Evolutionary conservation across 768 basidiomycete genomes (phyloP).

Genomic region (Lactarius pseudohatsudake): DNA sequence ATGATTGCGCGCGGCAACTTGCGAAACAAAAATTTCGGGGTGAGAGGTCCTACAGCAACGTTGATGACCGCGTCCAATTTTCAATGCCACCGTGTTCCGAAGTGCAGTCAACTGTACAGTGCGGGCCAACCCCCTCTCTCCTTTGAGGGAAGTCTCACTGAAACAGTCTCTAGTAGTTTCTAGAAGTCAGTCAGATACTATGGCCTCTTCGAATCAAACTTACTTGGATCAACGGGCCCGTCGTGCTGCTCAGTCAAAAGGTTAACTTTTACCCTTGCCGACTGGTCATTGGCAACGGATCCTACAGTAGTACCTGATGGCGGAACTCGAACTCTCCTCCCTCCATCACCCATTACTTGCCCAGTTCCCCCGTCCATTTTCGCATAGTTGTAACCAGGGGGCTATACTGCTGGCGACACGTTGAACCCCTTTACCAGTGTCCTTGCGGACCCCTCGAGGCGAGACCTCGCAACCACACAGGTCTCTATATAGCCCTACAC

Average conservation of each 20-base stretch:
- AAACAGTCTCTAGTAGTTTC: no score
- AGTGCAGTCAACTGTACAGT: not conserved
- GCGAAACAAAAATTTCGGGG: not conserved
- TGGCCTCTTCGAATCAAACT: not conserved
- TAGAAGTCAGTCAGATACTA: not conserved
- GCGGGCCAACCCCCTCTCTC: not conserved
- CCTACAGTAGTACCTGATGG: no score
- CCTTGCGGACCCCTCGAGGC: no score
- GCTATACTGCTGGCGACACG: not conserved
- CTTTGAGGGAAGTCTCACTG: not conserved
- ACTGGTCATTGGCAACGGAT: no score
- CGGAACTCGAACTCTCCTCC: no score
- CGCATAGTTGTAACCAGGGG: not conserved
- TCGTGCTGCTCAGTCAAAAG: not conserved
- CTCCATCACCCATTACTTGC: not conserved
- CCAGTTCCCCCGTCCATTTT: not conserved
- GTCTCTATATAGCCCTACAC: not conserved
- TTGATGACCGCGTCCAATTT: not conserved
- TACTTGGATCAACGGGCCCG: not conserved
- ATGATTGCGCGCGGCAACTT: not conserved
- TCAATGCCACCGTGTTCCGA: not conserved
- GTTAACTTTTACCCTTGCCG: not conserved
- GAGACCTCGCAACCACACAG: no score
- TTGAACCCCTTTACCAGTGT: not conserved
- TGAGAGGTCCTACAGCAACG: not conserved